These are phyloP conservation scores for Cryptosporidium baileyi DNA, from an alignment of 169 alveolate genomes.

Conservation along the genomic window DNA sequence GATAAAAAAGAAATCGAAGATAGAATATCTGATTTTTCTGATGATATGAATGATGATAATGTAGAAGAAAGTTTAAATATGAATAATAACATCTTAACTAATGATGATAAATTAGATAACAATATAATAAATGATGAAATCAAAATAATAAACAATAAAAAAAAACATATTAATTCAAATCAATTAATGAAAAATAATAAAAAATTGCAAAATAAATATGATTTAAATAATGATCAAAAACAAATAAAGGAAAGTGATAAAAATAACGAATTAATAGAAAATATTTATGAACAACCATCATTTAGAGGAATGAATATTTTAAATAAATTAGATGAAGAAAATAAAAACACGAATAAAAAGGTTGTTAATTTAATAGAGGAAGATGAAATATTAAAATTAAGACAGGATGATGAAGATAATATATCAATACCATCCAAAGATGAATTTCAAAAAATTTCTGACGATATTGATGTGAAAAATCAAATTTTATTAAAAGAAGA, in stretches of 20 bases:
- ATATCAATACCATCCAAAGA: slow-evolving; percentile 1
- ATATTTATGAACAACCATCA: slow-evolving; percentile 50
- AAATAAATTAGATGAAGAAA: slow-evolving; percentile 5
- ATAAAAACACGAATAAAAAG: not conserved
- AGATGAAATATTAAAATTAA: not conserved
- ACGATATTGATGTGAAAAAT: not conserved
- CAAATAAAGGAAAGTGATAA: not conserved
- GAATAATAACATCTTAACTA: no score
- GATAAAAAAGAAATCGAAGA: slow-evolving; percentile 28
- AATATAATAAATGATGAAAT: not conserved
- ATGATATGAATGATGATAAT: not conserved
- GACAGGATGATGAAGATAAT: not conserved
- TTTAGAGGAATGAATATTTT: slow-evolving; percentile 29
- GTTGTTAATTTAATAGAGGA: slow-evolving; percentile 5
- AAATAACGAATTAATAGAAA: slow-evolving; percentile 5
- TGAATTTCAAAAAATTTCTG: slow-evolving; percentile 2
- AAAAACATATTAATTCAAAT: not conserved
- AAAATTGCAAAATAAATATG: not conserved
- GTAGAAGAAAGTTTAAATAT: not conserved
- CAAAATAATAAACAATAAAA: not conserved
- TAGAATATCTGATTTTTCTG: not conserved
- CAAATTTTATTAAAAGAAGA: not conserved
- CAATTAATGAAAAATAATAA: not conserved
- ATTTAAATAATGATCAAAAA: not conserved
- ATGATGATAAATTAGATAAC: not conserved